Evolutionary conservation across 163 green algal genomes (phyloP).

Genomic region (Scenedesmus sp.): DNA sequence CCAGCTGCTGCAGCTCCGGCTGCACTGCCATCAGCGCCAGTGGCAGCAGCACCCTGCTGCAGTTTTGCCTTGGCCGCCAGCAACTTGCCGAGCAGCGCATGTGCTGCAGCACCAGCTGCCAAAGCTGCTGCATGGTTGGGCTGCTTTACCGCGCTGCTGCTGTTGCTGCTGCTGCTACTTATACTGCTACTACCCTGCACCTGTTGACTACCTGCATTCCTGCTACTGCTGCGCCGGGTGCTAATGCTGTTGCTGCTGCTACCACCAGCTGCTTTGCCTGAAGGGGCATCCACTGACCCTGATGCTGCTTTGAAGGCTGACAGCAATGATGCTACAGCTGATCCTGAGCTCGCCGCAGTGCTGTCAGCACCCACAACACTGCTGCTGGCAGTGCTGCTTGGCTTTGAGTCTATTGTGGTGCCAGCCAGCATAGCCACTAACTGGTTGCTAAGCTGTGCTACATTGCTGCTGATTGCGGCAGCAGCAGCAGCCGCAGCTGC

Average conservation of each 20-base stretch:
- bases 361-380: neutral
- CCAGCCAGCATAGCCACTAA: conserved; percentile 9
- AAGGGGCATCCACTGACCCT: neutral
- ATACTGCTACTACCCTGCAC: neutral
- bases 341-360: neutral
- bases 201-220: conserved; percentile 2
- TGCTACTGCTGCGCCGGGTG: conserved; percentile 18
- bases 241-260: neutral
- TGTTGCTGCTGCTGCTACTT: neutral
- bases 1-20: neutral
- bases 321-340: neutral
- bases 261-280: neutral
- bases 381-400: neutral
- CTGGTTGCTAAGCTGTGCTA: conserved; percentile 26
- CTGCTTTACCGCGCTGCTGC: neutral
- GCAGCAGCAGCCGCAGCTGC: neutral
- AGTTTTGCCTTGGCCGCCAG: neutral
- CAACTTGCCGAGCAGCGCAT: neutral
- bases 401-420: neutral
- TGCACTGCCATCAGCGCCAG: neutral
- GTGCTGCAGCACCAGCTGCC: conserved; percentile 9
- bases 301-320: conserved; percentile 25
- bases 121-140: neutral
- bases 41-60: neutral
- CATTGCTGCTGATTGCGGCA: conserved; percentile 12